Evolutionary conservation across 2,329 filamentous ascomycete species (phyloP), one percentile per base, ranked within the genome.

Genomic region (Scorias spongiosa): DNA sequence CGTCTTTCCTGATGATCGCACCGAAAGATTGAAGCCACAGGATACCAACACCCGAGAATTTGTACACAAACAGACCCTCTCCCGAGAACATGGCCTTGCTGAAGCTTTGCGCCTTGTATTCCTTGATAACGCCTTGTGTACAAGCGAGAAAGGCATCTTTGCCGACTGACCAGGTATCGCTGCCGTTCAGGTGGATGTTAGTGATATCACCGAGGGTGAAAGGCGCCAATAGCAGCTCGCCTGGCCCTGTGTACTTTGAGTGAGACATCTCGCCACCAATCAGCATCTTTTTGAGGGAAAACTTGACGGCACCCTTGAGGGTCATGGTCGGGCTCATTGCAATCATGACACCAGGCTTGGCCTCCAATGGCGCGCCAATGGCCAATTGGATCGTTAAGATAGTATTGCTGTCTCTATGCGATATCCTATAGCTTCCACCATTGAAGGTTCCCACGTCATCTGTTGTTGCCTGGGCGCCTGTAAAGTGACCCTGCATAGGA

Each of bases 361-460:
- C 85, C 17, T 70, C 72, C 42, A 96, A 63, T 0, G 89, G 89
- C 55, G 85, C 93, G 2, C 87, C 87, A 61, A 91, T 82, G 10
- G 89, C 89, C 39, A 96, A 66, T 62, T 95, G 89, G 17, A 95
- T 65, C 0, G 88, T 96, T 48, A 95, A 64, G 51, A 95, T 81
- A 1, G 84, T 87, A 61, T 96, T 98, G 46, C 78, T 81, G 62
- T 95, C 87, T 17, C 91, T 75, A 59, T 98, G 91, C 56, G 84
- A 91, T 58, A 96, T 87, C 38, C 91, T 75, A 61, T 89, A 98
- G 57, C 84, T 89, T 10, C 91, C 91, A 12, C 91, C 91, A 59
- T 96, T 96, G 69, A 96, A 98, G 0, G 83, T 91, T n/a, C 91
- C 91, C 1, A 93, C 77, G 53, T 94, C 88, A 61, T 96, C 91